These are phyloP conservation scores for Brassica rapa DNA, from an alignment of 345 rosid genomes.

Conservation along the genomic window DNA sequence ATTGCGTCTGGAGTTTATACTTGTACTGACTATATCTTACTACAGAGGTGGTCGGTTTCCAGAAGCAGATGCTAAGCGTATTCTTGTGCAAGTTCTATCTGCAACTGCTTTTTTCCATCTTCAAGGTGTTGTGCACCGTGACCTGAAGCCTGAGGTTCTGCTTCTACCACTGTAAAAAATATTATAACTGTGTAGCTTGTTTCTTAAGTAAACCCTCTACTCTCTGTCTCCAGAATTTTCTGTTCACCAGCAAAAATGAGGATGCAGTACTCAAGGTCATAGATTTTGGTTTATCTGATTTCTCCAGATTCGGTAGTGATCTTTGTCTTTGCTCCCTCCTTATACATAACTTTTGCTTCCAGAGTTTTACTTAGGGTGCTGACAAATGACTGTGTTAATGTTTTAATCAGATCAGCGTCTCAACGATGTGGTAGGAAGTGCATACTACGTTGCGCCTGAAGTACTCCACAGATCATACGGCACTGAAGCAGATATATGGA, in stretches of 20 bases:
- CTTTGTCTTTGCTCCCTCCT: not conserved
- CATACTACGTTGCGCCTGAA: conserved; percentile 98
- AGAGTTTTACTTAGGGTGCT: not conserved
- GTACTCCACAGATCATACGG: conserved; percentile 96
- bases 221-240: conserved; percentile 68
- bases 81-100: conserved; percentile 72
- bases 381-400: not conserved
- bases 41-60: conserved; percentile 92
- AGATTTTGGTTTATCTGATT: conserved; percentile 95
- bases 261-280: conserved; percentile 87
- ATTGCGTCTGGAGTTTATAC: not conserved
- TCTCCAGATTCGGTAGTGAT: conserved; percentile 64
- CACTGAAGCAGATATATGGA: conserved; percentile 96
- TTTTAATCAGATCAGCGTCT: conserved; percentile 77
- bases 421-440: conserved; percentile 97
- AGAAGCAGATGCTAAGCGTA: conserved; percentile 85
- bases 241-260: conserved; percentile 72
- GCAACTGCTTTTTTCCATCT: conserved; percentile 93
- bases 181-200: not conserved
- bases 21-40: conserved; percentile 21
- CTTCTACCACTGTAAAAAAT: conserved; percentile 8
- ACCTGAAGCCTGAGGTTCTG: conserved; percentile 84
- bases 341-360: not conserved
- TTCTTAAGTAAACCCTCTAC: not conserved
- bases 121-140: conserved; percentile 98